These are phyloP conservation scores for Clonostachys solani DNA, from an alignment of 2,329 filamentous ascomycete genomes.

Conservation along the genomic window DNA sequence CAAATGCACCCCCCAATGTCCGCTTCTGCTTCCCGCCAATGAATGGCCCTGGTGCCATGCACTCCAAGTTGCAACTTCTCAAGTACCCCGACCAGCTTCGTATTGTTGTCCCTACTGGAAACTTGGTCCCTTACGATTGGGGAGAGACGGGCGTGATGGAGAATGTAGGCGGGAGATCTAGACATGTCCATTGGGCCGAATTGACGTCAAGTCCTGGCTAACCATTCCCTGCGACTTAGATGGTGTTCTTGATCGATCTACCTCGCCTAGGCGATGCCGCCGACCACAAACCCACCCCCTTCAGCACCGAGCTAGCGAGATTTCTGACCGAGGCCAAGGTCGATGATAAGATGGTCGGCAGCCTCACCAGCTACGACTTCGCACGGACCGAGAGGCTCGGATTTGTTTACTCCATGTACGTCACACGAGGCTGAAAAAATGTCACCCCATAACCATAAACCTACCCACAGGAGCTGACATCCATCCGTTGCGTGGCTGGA, in stretches of 20 bases:
- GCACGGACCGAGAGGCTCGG: constrained; percentile 64
- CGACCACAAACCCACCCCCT: constrained; percentile 34
- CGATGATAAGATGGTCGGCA: constrained; percentile 58
- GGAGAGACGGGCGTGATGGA: constrained; percentile 81
- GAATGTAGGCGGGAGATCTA: constrained; percentile 53
- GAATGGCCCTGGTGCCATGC: constrained; percentile 74
- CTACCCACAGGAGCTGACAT: neutral
- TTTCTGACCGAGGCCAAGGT: constrained; percentile 68
- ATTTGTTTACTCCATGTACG: constrained; percentile 84
- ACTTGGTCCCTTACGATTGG: constrained; percentile 85
- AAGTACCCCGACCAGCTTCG: constrained; percentile 71
- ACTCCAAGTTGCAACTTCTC: constrained; percentile 91
- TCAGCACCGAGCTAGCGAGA: constrained; percentile 65
- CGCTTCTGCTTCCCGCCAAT: constrained; percentile 80
- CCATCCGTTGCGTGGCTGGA: neutral
- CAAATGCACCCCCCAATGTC: constrained; percentile 48
- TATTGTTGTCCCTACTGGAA: constrained; percentile 82
- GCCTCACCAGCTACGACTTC: constrained; percentile 79
- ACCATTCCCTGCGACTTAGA: constrained; percentile 32
- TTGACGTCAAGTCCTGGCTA: neutral
- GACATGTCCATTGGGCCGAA: neutral
- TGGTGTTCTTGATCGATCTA: constrained; percentile 88
- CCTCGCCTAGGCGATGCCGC: constrained; percentile 50
- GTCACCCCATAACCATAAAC: neutral
- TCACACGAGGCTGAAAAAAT: neutral